phyloP scores from a whole-genome alignment of 306 rosid genomes.

The Prunus armeniaca region DNA sequence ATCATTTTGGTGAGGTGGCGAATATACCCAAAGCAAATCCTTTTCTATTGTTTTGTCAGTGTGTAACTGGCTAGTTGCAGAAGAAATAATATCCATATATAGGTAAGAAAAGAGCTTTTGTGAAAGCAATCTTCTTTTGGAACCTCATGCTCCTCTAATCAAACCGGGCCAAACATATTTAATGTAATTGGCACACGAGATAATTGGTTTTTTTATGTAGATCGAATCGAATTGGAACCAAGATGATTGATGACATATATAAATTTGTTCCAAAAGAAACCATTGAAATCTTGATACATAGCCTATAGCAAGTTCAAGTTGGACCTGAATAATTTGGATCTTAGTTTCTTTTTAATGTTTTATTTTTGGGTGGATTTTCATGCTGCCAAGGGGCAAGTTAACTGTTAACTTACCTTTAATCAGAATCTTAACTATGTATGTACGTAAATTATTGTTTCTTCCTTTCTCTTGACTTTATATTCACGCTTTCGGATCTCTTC shows the following conservation, averaged over 20 bases:
- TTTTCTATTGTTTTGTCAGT: background rate
- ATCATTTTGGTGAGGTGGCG: background rate
- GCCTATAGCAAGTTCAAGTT: background rate
- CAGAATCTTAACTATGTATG: background rate
- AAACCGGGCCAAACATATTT: background rate
- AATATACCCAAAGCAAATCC: slow-evolving; percentile 1
- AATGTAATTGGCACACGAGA: background rate
- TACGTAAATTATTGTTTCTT: background rate
- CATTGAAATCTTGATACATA: background rate
- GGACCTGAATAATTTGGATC: background rate
- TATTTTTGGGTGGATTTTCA: background rate
- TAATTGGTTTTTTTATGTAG: background rate
- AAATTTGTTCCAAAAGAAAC: background rate
- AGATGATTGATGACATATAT: no score
- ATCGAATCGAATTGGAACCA: no score
- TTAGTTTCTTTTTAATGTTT: background rate
- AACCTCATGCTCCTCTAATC: slow-evolving; percentile 9
- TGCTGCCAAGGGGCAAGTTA: background rate
- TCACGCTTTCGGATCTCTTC: slow-evolving; percentile 10
- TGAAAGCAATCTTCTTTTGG: slow-evolving; percentile 1
- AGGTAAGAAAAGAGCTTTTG: background rate
- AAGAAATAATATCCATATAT: background rate
- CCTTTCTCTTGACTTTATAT: background rate
- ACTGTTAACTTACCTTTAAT: background rate
- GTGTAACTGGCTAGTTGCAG: background rate